These are phyloP conservation scores for Paecilomyces sp. DNA, from an alignment of 2,329 filamentous ascomycete species.

Conservation along the genomic window DNA sequence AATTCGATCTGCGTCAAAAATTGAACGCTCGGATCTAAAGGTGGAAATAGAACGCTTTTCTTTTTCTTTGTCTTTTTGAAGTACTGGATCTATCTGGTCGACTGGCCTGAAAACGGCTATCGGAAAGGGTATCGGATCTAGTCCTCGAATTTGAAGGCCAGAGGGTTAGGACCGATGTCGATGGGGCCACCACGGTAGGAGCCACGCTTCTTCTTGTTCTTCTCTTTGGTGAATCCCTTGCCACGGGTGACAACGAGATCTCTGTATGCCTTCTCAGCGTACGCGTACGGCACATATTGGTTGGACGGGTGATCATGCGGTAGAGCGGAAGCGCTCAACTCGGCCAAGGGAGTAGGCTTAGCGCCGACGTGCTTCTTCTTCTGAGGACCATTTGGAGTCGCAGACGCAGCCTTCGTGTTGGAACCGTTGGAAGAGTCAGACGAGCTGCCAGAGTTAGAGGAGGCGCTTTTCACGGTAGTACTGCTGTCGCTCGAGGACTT, in stretches of 20 bases:
- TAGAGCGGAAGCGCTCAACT: slow-evolving; percentile 64
- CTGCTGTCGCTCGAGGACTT: slow-evolving; percentile 23
- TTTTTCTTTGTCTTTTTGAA: slow-evolving; percentile 10
- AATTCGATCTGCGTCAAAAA: neutral
- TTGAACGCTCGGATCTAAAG: neutral
- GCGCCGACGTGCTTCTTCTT: slow-evolving; percentile 41
- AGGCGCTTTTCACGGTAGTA: slow-evolving; percentile 20
- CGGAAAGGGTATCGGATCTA: slow-evolving; percentile 34
- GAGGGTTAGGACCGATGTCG: slow-evolving; percentile 65
- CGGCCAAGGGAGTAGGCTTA: slow-evolving; percentile 67
- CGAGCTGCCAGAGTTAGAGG: slow-evolving; percentile 7
- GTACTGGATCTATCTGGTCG: neutral
- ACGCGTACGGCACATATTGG: slow-evolving; percentile 74
- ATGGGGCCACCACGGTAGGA: slow-evolving; percentile 85
- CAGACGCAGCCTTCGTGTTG: slow-evolving; percentile 33
- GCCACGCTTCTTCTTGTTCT: slow-evolving; percentile 96
- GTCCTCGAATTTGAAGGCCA: slow-evolving; percentile 92
- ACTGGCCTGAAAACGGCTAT: neutral
- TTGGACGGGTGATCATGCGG: slow-evolving; percentile 67
- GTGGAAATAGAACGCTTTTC: slow-evolving; percentile 2
- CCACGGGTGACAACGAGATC: slow-evolving; percentile 87
- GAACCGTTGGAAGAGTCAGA: slow-evolving; percentile 5
- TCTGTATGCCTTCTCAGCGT: slow-evolving; percentile 80
- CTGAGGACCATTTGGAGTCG: slow-evolving; percentile 39
- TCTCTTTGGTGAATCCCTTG: slow-evolving; percentile 98